Base-by-base conservation (phyloP, 495 filamentous ascomycete genomes). In the Stereocaulon alpinum region DNA sequence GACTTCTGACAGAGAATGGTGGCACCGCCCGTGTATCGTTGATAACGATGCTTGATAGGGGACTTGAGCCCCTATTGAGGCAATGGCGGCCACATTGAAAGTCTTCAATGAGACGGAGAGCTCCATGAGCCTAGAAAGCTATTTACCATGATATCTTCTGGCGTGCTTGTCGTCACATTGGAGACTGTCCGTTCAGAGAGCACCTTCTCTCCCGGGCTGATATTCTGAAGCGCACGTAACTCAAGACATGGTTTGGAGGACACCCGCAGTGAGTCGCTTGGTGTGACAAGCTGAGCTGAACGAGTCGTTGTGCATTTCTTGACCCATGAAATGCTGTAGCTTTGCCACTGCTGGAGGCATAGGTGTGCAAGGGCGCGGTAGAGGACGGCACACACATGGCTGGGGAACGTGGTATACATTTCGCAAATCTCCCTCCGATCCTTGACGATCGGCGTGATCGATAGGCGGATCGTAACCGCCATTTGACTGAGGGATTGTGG, bases 351-450 rank as follows among this genome's bases (percentile, higher is more conserved):
- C 10, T 60, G 60, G 6, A 65, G 55, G 12, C 48, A 5, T 1
- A 69, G 20, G 50, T 70, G 68, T 55, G 69, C 70, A 0, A 72
- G 60, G 22, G 63, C 60, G 12, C 70, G 68, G 59, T 72, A 71
- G 32, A 71, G 67, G 44, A 72, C 63, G 12, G 70, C 70, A 53
- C 47, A 43, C 3, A 66, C 61, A 43, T 70, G 63, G 34, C 59
- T 64, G 2, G 67, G 69, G 22, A 61, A 59, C 7, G n/a, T 17
- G 11, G 57, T 24, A 17, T 52, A 61, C 4, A 24, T 24, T 1
- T 24, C 1, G 24, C 24, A 24, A 24, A 24, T 24, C 24, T 24
- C 24, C 24, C 3, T 24, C 3, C 3, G 24, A 24, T 24, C 1
- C 24, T 24, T 24, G 24, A 64, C 43, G 17, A 58, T 51, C 6